phyloP scores from a whole-genome alignment of 345 rosid genomes.

The Citrus unshiu region DNA sequence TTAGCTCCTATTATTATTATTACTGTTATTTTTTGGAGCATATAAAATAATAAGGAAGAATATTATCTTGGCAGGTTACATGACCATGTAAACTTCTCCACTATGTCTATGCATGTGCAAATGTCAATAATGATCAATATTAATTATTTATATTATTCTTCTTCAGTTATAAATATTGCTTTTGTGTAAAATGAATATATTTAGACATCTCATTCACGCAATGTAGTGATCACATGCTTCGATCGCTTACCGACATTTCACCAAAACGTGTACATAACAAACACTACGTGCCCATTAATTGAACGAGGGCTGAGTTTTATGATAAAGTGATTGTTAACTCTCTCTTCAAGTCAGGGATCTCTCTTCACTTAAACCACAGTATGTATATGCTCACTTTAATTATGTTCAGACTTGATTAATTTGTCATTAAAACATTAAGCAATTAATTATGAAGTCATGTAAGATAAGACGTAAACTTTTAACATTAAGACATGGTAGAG shows the following conservation, averaged over 20 bases:
- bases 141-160: not conserved
- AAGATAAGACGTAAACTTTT: not conserved
- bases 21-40: not conserved
- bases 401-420: not conserved
- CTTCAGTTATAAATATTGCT: not conserved
- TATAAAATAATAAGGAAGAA: slow-evolving; percentile 4
- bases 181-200: not conserved
- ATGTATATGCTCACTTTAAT: not conserved
- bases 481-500: not conserved
- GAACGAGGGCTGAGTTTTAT: not conserved
- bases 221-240: slow-evolving; percentile 34
- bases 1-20: too few species aligned
- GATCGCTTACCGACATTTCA: slow-evolving; percentile 22
- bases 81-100: slow-evolving; percentile 17
- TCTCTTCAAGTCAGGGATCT: slow-evolving; percentile 6
- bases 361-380: not conserved
- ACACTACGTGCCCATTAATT: slow-evolving; percentile 6
- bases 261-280: slow-evolving; percentile 43
- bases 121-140: slow-evolving; percentile 6
- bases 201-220: slow-evolving; percentile 32
- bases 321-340: not conserved
- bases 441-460: not conserved
- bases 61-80: slow-evolving; percentile 6
- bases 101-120: slow-evolving; percentile 21
- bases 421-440: not conserved